Base-by-base conservation (phyloP, 2,329 filamentous ascomycete genomes). In the Pleomassaria siparia region DNA sequence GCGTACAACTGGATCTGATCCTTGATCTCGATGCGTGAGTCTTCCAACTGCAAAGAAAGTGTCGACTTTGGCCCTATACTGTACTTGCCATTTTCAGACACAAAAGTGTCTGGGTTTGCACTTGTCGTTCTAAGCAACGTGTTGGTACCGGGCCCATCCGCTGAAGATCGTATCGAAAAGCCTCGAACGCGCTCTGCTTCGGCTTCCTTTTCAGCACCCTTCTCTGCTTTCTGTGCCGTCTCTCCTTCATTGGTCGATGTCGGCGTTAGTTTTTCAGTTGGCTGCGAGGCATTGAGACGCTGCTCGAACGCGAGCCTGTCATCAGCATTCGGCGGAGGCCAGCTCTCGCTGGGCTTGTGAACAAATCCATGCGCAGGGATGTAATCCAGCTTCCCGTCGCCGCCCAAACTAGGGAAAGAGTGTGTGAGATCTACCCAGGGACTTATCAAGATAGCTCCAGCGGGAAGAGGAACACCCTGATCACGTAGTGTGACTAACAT, bases 371-470 rank as follows among this genome's bases (percentile, higher is more conserved):
- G 80, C 1, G 85, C 74, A 4, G 94, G 94, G 26, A 99, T 92
- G 60, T 96, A 97, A 66, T 99, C 94, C 42, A 89, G 72, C 1
- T 83, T 81, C 41, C 82, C 84, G 32, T 90, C 83, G 4, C 78
- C 81, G 2, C 83, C 80, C n/a, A 96, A 81, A 56, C 91, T 96
- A 0, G 94, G 94, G 55, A 97, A 97, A 0, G 91, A 96, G 67
- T 97, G 92, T 0, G 90, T 95, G 44, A 97, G 74, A 67, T 99
- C 94, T 8, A 92, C 91, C 94, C 94, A 99, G 0, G 94, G 94
- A 41, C 90, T 96, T 43, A 97, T 88, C 32, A 97, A 76, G 36
- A 97, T 85, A 4, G 88, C 91, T 1, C 94, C 94, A 2, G 94
- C 91, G 1, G 94, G 94, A 21, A 96, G 71, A 5, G 92, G 88